Evolutionary conservation across 2,329 filamentous ascomycete species (phyloP).

Genomic region (Aspergillus neoniger): DNA sequence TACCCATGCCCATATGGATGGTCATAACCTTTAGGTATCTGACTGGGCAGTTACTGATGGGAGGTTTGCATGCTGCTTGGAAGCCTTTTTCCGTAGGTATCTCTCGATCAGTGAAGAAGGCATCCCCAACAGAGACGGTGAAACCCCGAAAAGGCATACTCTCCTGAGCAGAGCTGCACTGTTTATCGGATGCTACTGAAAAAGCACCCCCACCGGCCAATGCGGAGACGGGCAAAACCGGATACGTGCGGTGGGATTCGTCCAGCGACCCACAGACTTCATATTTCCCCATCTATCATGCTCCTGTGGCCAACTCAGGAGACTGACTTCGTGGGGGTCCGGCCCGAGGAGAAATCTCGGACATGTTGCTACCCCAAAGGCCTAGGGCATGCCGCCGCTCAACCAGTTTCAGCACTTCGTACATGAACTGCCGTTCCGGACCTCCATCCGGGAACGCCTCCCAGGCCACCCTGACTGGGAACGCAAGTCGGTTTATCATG

Average conservation of each 20-base stretch:
- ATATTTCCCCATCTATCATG: background rate
- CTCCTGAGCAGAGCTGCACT: background rate
- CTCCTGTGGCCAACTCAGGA: background rate
- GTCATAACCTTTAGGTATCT: no score
- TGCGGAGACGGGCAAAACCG: background rate
- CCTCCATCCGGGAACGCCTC: conserved; percentile 37
- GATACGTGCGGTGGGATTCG: background rate
- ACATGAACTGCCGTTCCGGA: conserved; percentile 36
- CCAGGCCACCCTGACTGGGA: conserved; percentile 41
- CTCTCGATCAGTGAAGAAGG: background rate
- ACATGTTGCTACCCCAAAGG: conserved; percentile 40
- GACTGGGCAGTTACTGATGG: no score
- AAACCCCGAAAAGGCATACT: background rate
- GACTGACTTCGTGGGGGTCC: conserved; percentile 23
- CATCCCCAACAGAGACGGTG: background rate
- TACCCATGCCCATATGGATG: no score
- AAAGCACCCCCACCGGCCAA: background rate
- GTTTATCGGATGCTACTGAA: background rate
- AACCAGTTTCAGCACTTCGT: conserved; percentile 36
- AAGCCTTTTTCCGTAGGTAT: no score
- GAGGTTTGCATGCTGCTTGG: no score
- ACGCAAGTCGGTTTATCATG: conserved; percentile 44
- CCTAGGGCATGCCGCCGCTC: conserved; percentile 38
- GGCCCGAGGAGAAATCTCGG: conserved; percentile 34
- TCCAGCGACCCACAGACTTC: background rate